These are phyloP conservation scores for Aspergillus neotritici DNA, from an alignment of 2,329 filamentous ascomycete species.

Conservation along the genomic window DNA sequence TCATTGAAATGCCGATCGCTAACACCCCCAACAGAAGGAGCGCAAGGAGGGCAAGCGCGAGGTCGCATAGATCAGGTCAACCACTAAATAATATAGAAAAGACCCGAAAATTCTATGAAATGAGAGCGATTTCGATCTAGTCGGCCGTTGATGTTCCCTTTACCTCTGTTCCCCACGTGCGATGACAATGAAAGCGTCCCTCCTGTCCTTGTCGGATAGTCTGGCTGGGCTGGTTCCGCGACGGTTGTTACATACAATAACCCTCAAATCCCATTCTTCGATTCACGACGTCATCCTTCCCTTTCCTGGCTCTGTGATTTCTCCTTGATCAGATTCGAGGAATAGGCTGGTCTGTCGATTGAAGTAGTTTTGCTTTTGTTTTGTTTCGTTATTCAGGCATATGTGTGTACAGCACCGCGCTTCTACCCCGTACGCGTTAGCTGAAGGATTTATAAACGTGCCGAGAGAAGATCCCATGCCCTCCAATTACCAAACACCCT, in stretches of 20 bases:
- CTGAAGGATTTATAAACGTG: slow-evolving; percentile 64
- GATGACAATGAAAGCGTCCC: slow-evolving; percentile 25
- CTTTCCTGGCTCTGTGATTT: slow-evolving; percentile 4
- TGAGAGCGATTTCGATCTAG: slow-evolving; percentile 26
- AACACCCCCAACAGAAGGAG: slow-evolving; percentile 69
- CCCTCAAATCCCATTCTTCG: slow-evolving; percentile 17
- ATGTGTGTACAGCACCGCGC: slow-evolving; percentile 66
- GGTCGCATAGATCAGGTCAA: slow-evolving; percentile 57
- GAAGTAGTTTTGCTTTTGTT: not conserved
- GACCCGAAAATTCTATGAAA: slow-evolving; percentile 21
- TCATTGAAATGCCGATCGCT: slow-evolving; percentile 18
- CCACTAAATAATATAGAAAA: slow-evolving; percentile 22
- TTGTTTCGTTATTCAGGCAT: slow-evolving; percentile 45
- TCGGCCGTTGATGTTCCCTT: slow-evolving; percentile 18
- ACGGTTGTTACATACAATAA: slow-evolving; percentile 22
- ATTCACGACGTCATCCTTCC: slow-evolving; percentile 6
- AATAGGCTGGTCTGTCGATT: too few relatives aligned
- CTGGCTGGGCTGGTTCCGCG: slow-evolving; percentile 12
- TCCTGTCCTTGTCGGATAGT: slow-evolving; percentile 11
- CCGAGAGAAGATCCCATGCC: slow-evolving; percentile 51
- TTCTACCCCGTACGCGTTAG: slow-evolving; percentile 53
- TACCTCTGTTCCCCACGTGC: slow-evolving; percentile 23
- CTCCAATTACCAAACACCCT: slow-evolving; percentile 48
- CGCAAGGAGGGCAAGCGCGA: slow-evolving; percentile 93
- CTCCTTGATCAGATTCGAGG: not conserved